Base-by-base conservation (phyloP, 805 yeast genomes). In the Saturnispora besseyi region DNA sequence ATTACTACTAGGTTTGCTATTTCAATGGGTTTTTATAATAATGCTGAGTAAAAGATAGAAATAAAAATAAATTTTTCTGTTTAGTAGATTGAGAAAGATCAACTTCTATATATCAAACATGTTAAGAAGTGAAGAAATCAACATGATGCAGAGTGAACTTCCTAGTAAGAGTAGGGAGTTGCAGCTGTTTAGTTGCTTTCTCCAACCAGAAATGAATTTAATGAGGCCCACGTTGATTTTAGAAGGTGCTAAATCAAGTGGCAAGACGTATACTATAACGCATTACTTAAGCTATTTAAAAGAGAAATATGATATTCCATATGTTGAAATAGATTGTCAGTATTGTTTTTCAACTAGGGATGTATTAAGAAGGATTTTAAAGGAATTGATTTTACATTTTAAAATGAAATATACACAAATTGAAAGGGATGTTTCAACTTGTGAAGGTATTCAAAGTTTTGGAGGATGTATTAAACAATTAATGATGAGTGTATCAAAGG, bases 181-280 rank as follows among this genome's bases (percentile, higher is more conserved):
- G 21, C 66, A 61, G 9, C 58, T 72, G 9, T 54, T 76, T 18
- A 55, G 60, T 32, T 59, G 71, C 0, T 73, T 68, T 46, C 48
- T 77, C 1, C 58, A 66, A 7, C 59, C 59, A 9, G 64, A 67
- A 18, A 28, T 57, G 1, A 55, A 50, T 3, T 32, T 59, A 2
- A 64, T 67, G 61, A 62, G 66, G 0, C 70, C 75, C 1, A 59
- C 70, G 6, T 43, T 76, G 10, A 58, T 74, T 2, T 66, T 77
- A 3, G 78, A 75, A 56, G 82, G 82, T 0, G 68, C 71, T 50
- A 64, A 69, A 47, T 69, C 79, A 1, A 63, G 74, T 15, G 82
- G 82, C 0, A 77, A 77, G 55, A 62, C 79, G 2, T 63, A 61
- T 48, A 65, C 71, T 1, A 61, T 76, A 5, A 54, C 51, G 1